Base-by-base conservation (phyloP, 2,329 filamentous ascomycete species). In the Paecilomyces sp. region DNA sequence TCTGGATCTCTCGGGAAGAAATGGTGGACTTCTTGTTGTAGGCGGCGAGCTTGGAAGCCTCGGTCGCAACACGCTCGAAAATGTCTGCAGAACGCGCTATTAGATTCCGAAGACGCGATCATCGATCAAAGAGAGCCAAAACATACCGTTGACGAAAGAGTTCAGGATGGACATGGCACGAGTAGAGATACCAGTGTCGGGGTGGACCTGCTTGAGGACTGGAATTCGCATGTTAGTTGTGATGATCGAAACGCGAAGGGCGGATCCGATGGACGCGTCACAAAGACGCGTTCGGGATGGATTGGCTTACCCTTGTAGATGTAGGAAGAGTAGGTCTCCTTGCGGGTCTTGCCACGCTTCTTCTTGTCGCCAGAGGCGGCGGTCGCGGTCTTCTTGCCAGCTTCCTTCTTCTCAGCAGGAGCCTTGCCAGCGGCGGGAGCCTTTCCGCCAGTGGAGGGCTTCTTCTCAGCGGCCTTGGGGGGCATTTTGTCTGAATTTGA, bases 11-110 rank as follows among this genome's bases (percentile, higher is more conserved):
- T 75, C 94, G 90, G 69, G 94, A 97, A 58, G 93, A 97, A 82
- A 99, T 99, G 77, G 94, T 99, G 57, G 93, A 97, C 87, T 99
- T 99, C 90, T 97, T 99, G 89, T 99, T 99, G 86, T 99, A 99
- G 66, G 94, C 94, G 70, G 94, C 94, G 63, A 99, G 89, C 89
- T 99, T 99, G 77, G 91, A 96, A 57, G 94, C 94, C 82, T 99
- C 94, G 61, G 94, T 97, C 67, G 94, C 94, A 70, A 99, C 93
- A 72, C 94, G 92, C 88, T 99, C 94, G 79, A 99, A 99, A 78
- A 99, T 99, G 75, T 99, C 92, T 94, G 63, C n/a, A 47, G 58
- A 3, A 25, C 13, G 31, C 54, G 61, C n/a, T 5, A 15, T 47
- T 47, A 47, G 41, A 34, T 30, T 36, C 54, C 54, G 53, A 52